Percentiles rank a stretch among this genome's conserved stretches.
These are phyloP conservation scores for Scheffersomyces lignosus DNA, from an alignment of 805 yeast species.

Conservation along the genomic window DNA sequence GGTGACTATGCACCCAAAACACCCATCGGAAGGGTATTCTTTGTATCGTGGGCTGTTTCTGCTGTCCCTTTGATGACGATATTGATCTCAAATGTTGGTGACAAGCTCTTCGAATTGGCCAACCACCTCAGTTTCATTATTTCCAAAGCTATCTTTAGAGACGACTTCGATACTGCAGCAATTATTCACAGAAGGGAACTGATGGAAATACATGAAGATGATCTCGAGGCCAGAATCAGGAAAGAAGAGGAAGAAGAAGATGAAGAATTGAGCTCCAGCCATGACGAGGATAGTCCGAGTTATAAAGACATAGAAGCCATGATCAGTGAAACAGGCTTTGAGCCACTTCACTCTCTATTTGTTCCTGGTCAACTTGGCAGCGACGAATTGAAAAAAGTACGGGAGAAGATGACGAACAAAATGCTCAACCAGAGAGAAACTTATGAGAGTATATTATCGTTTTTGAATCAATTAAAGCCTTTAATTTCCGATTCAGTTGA, in stretches of 20 bases:
- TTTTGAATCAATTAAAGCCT: constrained; percentile 30
- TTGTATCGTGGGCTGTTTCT: constrained; percentile 74
- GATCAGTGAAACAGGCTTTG: constrained; percentile 1
- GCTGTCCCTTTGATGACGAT: constrained; percentile 90
- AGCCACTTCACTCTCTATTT: neutral
- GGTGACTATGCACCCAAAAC: constrained; percentile 70
- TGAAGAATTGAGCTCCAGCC: constrained; percentile 1
- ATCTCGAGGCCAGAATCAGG: neutral
- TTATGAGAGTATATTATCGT: constrained; percentile 21
- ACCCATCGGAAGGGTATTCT: constrained; percentile 68
- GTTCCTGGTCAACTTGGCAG: constrained; percentile 1
- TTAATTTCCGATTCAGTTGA: constrained; percentile 36
- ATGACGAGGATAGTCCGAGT: neutral
- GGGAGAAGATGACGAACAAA: constrained; percentile 3
- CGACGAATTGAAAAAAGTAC: constrained; percentile 1
- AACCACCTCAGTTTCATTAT: constrained; percentile 11
- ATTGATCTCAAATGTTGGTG: constrained; percentile 71
- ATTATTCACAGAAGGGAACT: neutral
- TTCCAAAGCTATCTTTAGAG: constrained; percentile 7
- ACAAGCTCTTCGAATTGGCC: constrained; percentile 44
- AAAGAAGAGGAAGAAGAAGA: constrained; percentile 5
- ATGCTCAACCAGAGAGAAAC: constrained; percentile 12
- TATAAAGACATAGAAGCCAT: constrained; percentile 2
- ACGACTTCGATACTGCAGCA: constrained; percentile 1
- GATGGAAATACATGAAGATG: constrained; percentile 6